Evolutionary conservation across 495 filamentous ascomycete species (phyloP), one percentile per base, ranked within the genome.

Genomic region (Neurospora sp.): DNA sequence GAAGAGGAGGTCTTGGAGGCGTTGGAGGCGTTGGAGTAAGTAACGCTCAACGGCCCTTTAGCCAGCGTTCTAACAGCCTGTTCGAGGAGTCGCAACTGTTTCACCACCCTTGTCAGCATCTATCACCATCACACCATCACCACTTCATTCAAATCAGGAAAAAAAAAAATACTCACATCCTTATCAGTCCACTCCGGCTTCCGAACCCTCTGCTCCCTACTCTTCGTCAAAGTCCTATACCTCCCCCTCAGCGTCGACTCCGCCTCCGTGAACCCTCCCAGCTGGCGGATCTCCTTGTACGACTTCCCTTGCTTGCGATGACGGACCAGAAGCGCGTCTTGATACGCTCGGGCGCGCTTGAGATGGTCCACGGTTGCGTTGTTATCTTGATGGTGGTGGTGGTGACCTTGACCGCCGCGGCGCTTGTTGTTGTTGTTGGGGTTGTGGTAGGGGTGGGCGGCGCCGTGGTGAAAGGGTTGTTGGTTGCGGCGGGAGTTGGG

Each of bases 221-320:
- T 77, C 81, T 97, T 97, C 1, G 92, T 97, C 75, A 97, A 79
- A 1, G 89, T 92, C 14, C 94, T 86, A 72, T 88, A 92, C 10
- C 94, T 85, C 1, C 94, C 94, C 18, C 94, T 88, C 14, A 98
- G 84, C 3, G 94, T 97, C 12, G 93, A 96, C 79, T 97, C 94
- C 10, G 94, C 92, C 77, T 95, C 93, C 9, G 82, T 85, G 73
- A 94, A 92, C 0, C 86, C 83, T 0, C 92, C 91, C 7, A 84
- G 75, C 6, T 78, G 78, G 68, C 90, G 90, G 77, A 98, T 97
- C 38, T 93, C 87, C 73, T 89, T 91, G 83, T 97, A 98, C 6
- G 92, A 90, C 76, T 91, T 82, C 0, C 92, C 92, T n/a, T 81
- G 81, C 9, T 81, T 76, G 79, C 91, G 93, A 69, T 82, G 86